Evolutionary conservation across 1,284 basidiomycete genomes (phyloP).

Genomic region (Cerioporus squamosus): DNA sequence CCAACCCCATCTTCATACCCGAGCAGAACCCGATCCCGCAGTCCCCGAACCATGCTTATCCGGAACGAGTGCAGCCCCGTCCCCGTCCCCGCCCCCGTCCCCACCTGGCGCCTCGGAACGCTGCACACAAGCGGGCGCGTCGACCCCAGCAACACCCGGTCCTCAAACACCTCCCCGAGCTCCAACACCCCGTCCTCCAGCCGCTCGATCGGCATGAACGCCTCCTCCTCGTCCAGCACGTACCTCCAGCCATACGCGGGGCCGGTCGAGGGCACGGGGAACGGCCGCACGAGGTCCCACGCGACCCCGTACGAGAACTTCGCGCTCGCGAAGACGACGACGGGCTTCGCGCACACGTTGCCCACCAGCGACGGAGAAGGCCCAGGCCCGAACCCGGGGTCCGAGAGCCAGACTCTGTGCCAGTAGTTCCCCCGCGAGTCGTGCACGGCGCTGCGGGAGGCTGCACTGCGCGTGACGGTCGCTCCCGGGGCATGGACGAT

Average conservation of each 20-base stretch:
- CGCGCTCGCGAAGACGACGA: slow-evolving; percentile 30
- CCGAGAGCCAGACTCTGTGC: slow-evolving; percentile 52
- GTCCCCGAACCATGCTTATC: slow-evolving; percentile 8
- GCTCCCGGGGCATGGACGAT: slow-evolving; percentile 7
- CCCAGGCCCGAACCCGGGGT: slow-evolving; percentile 44
- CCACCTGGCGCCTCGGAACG: slow-evolving; percentile 25
- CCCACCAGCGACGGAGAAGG: slow-evolving; percentile 33
- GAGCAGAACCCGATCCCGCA: slow-evolving; percentile 15
- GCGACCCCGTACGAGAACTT: slow-evolving; percentile 2
- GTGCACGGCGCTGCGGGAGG: slow-evolving; percentile 8
- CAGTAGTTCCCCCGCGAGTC: slow-evolving; percentile 8
- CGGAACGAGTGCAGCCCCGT: background rate
- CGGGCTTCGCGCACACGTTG: too few relatives aligned
- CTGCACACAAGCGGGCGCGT: slow-evolving; percentile 50
- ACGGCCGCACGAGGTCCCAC: slow-evolving; percentile 7
- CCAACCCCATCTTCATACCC: background rate
- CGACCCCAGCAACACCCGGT: slow-evolving; percentile 49
- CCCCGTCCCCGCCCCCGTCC: background rate
- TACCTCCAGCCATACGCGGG: too few relatives aligned
- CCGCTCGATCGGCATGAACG: background rate
- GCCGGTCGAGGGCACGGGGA: too few relatives aligned
- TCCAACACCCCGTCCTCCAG: background rate
- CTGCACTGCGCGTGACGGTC: slow-evolving; percentile 22
- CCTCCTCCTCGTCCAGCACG: slow-evolving; percentile 5
- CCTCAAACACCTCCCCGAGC: too few relatives aligned